Base-by-base conservation (phyloP, 805 yeast genomes). In the Clavispora phyllophila region DNA sequence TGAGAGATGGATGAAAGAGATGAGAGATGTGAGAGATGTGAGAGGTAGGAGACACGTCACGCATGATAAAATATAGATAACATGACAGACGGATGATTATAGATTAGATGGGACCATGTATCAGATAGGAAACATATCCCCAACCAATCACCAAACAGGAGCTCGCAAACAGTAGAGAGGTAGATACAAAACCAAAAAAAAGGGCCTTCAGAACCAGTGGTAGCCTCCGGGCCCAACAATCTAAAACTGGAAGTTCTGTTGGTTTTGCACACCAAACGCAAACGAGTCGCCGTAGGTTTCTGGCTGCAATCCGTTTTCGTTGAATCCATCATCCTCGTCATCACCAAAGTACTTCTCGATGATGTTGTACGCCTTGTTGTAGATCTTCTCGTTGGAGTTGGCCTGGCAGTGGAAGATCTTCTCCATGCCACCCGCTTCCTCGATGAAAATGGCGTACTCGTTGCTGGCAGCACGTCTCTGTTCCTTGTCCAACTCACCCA, bases 391-490 rank as follows among this genome's bases (percentile, higher is more conserved):
- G 67, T 91, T 93, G 59, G 82, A 87, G 68, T 87, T 89, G 62
- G 77, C 80, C 75, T 93, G 99, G 63, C 96, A 86, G 48, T 87
- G 88, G 66, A 85, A 84, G 56, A 93, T 91, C 72, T 87, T 90
- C 65, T 93, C 98, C 81, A 89, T 84, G 49, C 99, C 99, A 57
- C 97, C 98, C 35, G 97, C 97, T 65, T 91, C 97, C 71, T 93
- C 99, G 60, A 93, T 86, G 69, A 69, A 88, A 49, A 89, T 76
- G 22, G 98, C 96, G 61, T 90, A 84, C 63, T 86, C 87, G 68
- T 93, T 93, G 57, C 81, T 75, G 39, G 75, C 65, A 14, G 82
- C 63, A 44, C 84, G 86, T 46, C 78, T 74, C 42, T 82, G 74
- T 59, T 89, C 96, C 66, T 81, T 87, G 60, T 89, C 96, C 66